Evolutionary conservation across 2,329 filamentous ascomycete species (phyloP), one percentile per base, ranked within the genome.

Genomic region (Fusarium guadeloupense): DNA sequence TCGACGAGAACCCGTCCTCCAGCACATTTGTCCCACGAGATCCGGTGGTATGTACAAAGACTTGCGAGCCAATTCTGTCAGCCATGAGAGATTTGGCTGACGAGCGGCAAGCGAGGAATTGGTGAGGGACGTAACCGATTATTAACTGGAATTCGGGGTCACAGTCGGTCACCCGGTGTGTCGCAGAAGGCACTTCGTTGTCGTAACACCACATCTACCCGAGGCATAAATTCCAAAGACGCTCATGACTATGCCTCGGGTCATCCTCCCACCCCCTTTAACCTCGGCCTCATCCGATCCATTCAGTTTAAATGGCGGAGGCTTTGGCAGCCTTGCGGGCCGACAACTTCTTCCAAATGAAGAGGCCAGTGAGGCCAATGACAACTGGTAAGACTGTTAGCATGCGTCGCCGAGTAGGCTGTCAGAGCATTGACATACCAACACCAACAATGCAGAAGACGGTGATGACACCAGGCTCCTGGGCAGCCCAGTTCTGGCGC

Each of bases 381-480:
- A 62, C 75, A 44, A 80, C 77, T 75, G 43, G 10, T 8, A 23
- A 25, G 6, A 21, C 2, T 33, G 37, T 71, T 54, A 71, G 69
- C 41, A 59, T 23, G n/a, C 16, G 13, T 47, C 10, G 16, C 7
- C 12, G 16, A n/a, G 13, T 14, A 16, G 9, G 4, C 14, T 19
- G 34, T n/a, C 20, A n/a, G 8, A 44, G 26, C 26, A 14, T 19
- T 19, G n/a, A 47, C 75, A 40, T 75, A 78, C 76, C 76, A 44
- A 78, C 46, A 54, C 74, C 75, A 62, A 80, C 72, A 48, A 80
- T 80, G 69, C 72, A 75, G 67, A 80, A 78, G 64, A 80, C 78
- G 46, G 78, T 72, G 57, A 80, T 71, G 63, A 78, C 75, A 68
- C 78, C 78, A 45, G 71, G 69, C 47, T 80, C 73, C 51, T 67